phyloP scores from a whole-genome alignment of 73 alveolate species.

The Effrenium voratum region DNA sequence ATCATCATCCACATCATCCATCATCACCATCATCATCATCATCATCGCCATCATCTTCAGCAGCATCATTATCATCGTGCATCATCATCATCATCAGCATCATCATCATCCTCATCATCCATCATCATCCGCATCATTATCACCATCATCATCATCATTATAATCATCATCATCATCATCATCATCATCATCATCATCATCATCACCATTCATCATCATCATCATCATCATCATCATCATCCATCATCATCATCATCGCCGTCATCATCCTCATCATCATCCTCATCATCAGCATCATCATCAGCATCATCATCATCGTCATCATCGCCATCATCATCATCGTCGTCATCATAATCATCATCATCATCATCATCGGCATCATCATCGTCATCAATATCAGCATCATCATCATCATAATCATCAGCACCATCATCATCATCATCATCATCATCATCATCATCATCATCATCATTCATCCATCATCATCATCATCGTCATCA shows the following conservation, averaged over 20 bases:
- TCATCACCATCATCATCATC: background rate
- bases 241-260: background rate
- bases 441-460: background rate
- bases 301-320: background rate
- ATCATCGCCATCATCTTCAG: background rate
- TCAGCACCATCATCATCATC: background rate
- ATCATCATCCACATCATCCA: background rate
- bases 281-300: too few relatives aligned
- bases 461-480: background rate
- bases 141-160: background rate
- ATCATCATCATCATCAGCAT: background rate
- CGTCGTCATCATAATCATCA: background rate
- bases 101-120: background rate
- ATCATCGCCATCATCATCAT: background rate
- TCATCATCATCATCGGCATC: background rate
- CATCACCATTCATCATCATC: background rate
- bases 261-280: background rate
- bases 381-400: background rate
- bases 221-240: background rate
- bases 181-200: background rate
- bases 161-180: background rate
- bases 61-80: background rate
- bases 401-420: background rate
- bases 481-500: background rate
- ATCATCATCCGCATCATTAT: background rate